A percentile compares a stretch with the other conserved stretches of the same genome.
These are phyloP conservation scores for Cupressus sempervirens DNA, from an alignment of 75 land plant species.

Conservation along the genomic window DNA sequence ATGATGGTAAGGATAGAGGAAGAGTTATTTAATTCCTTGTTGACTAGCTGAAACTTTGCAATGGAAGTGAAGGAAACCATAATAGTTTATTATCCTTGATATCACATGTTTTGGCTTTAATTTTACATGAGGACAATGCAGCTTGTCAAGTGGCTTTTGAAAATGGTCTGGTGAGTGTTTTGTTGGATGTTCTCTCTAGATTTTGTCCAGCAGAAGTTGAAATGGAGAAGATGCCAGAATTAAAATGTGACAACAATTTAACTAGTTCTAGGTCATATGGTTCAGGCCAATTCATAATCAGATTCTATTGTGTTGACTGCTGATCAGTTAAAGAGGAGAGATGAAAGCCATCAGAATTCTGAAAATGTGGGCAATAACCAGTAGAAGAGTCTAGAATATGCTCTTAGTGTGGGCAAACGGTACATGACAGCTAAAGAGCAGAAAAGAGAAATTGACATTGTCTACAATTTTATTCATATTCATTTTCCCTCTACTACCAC, in stretches of 20 bases:
- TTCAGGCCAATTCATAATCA: constrained; percentile 63
- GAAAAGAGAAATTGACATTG: constrained; percentile 71
- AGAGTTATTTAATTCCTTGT: constrained; percentile 63
- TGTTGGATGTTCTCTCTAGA: constrained; percentile 51
- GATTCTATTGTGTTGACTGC: constrained; percentile 17
- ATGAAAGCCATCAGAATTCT: constrained; percentile 11
- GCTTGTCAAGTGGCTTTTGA: constrained; percentile 82
- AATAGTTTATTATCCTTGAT: constrained; percentile 51
- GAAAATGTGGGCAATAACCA: constrained; percentile 30
- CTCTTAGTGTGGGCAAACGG: constrained; percentile 28
- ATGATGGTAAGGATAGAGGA: constrained; percentile 80
- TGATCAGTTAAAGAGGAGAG: constrained; percentile 37
- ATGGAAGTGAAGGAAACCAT: constrained; percentile 26
- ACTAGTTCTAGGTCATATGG: constrained; percentile 78
- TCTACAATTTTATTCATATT: constrained; percentile 61
- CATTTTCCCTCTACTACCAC: constrained; percentile 77
- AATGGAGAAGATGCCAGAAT: constrained; percentile 39
- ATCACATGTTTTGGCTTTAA: constrained; percentile 85
- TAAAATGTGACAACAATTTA: constrained; percentile 87
- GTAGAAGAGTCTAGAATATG: constrained; percentile 17
- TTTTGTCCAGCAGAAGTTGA: constrained; percentile 37
- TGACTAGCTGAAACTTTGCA: constrained; percentile 59
- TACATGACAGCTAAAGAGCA: constrained; percentile 58
- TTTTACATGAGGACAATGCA: constrained; percentile 77
- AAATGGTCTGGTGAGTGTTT: constrained; percentile 63